Evolutionary conservation across 768 basidiomycete genomes (phyloP), one percentile per base, ranked within the genome.

Genomic region (Hygrophorus pudorinus): DNA sequence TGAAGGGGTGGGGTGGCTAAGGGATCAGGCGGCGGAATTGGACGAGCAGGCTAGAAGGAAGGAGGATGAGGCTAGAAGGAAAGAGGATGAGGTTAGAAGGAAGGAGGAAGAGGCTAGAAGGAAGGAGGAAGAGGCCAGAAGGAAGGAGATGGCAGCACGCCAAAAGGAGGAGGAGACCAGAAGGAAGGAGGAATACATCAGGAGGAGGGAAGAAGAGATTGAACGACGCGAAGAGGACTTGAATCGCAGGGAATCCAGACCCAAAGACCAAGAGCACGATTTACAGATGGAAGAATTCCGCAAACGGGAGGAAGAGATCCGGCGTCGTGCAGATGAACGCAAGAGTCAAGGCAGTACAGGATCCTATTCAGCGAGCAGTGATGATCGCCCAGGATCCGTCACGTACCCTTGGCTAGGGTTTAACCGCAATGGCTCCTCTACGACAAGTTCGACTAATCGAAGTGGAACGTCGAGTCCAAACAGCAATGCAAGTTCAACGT

Each of bases 321-420:
- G 53, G 40, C 64, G 63, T n/a, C 64, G 61, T 10, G 50, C 56
- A n/a, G 66, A 68, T 44, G 70, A 75, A 47, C 67, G 71, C 24
- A 71, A 68, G 52, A 62, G 67, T 6, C 69, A 72, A 37, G 65
- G 66, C 41, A 71, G 65, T 45, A 46, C 56, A n/a, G 64, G 64
- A 27, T 24, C 40, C 12, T 4, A 11, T 5, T 21, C 42, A 28
- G 17, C 4, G 28, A 7, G 36, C 21, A 24, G 7, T 11, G 24
- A n/a, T n/a, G n/a, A 31, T 18, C 16, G 42, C 14, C 21, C 45
- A 28, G 33, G 46, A 14, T 42, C 46, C 12, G 5, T 13, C n/a
- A 39, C 3, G 41, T 56, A n/a, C 36, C 52, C 60, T 31, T 56
- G 31, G 20, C 16, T 58, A 2, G 57, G 60, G 5, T 45, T 62